These are phyloP conservation scores for Penicillium silybi DNA, from an alignment of 495 filamentous ascomycete genomes.

Conservation along the genomic window DNA sequence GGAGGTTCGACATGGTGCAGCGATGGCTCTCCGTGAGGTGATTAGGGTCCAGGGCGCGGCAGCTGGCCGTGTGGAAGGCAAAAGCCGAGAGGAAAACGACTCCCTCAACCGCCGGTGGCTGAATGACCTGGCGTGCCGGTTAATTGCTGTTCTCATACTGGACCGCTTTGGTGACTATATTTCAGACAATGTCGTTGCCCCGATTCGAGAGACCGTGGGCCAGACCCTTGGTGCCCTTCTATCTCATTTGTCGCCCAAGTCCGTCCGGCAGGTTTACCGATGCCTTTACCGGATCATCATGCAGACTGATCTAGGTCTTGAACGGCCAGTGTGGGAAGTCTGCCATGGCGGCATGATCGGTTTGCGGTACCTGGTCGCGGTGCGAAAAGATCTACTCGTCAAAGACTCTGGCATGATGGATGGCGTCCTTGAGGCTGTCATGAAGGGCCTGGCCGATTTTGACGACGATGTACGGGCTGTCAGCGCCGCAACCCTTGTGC, in stretches of 20 bases:
- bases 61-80: conserved; percentile 74
- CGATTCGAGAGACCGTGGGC: conserved; percentile 94
- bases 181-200: conserved; percentile 93
- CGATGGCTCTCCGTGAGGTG: conserved; percentile 91
- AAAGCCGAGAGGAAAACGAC: conserved; percentile 70
- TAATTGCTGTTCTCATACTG: conserved; percentile 94
- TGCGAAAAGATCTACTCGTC: conserved; percentile 85
- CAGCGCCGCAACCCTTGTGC: conserved; percentile 92
- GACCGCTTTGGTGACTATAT: conserved; percentile 97
- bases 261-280: conserved; percentile 75
- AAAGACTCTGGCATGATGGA: conserved; percentile 82
- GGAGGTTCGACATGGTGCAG: conserved; percentile 96
- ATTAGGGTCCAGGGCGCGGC: conserved; percentile 87
- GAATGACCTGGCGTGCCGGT: conserved; percentile 85
- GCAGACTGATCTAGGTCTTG: conserved; percentile 73
- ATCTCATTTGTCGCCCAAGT: conserved; percentile 67
- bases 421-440: conserved; percentile 85
- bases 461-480: conserved; percentile 97
- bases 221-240: conserved; percentile 89
- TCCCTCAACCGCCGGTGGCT: conserved; percentile 76
- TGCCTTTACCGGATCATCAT: conserved; percentile 86
- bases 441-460: conserved; percentile 84
- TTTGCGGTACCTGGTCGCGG: conserved; percentile 86
- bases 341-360: conserved; percentile 99
- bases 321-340: conserved; percentile 79